Conservation (phyloP, 495 filamentous ascomycete genomes). For the Lophiostoma macrostomum region DNA sequence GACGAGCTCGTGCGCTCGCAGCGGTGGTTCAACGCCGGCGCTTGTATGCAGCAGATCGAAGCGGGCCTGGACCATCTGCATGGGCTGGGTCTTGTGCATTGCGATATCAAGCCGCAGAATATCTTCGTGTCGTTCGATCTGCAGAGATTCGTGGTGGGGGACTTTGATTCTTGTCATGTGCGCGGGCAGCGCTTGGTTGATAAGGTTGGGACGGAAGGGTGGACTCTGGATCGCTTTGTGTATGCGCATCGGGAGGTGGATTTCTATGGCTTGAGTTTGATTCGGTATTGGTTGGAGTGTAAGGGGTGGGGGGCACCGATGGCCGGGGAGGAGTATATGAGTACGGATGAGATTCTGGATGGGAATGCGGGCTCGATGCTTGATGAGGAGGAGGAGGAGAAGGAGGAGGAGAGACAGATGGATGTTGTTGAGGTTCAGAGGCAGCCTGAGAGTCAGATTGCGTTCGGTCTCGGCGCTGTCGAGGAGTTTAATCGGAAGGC, state of each 20-base stretch:
- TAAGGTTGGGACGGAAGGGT: neutral
- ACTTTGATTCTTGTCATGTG: neutral
- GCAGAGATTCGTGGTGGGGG: neutral
- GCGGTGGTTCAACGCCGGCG: neutral
- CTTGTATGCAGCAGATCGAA: neutral
- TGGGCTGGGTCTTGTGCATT: neutral
- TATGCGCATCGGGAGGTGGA: slow-evolving; percentile 1
- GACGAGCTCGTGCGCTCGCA: neutral
- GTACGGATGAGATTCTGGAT: neutral
- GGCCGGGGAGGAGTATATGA: neutral
- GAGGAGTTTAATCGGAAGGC: too few species aligned
- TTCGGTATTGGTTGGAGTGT: neutral
- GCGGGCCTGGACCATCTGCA: slow-evolving; percentile 8
- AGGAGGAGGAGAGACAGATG: too few species aligned
- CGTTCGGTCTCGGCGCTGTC: too few species aligned
- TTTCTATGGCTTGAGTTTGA: neutral
- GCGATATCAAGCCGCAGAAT: slow-evolving; percentile 1
- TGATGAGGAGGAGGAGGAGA: too few species aligned
- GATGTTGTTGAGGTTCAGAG: too few species aligned
- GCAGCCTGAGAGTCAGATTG: too few species aligned
- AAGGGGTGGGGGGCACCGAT: neutral
- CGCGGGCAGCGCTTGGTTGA: neutral
- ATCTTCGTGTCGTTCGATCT: neutral
- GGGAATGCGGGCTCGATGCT: too few species aligned
- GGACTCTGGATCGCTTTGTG: neutral